phyloP scores from a whole-genome alignment of 345 rosid species.

The Sonneratia caseolaris region DNA sequence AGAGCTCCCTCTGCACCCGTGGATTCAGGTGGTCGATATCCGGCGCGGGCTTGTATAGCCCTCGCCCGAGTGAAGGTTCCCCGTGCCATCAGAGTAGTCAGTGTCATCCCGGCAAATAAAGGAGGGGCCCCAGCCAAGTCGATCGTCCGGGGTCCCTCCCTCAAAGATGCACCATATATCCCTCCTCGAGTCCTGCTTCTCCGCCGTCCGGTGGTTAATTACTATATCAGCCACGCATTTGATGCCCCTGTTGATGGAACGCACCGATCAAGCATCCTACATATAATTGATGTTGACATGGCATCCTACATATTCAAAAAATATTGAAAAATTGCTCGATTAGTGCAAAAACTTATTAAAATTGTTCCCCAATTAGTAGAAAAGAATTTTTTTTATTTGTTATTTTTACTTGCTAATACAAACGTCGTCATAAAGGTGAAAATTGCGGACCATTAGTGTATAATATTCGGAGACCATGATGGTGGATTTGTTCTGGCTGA shows the following conservation, averaged over 20 bases:
- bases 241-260: conserved; percentile 43
- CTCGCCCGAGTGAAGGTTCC: conserved; percentile 62
- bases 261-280: conserved; percentile 19
- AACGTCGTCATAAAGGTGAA: no score
- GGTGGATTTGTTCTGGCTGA: no score
- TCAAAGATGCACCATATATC: conserved; percentile 52
- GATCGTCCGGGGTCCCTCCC: conserved; percentile 72
- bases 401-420: no score
- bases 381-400: no score
- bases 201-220: conserved; percentile 80
- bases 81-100: conserved; percentile 44
- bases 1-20: conserved; percentile 50
- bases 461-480: no score
- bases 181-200: conserved; percentile 52
- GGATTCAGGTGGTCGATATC: conserved; percentile 81
- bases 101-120: conserved; percentile 49
- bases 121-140: conserved; percentile 84
- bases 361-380: no score
- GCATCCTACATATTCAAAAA: no score
- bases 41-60: conserved; percentile 45
- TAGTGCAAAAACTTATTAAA: no score
- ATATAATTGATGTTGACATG: no score
- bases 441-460: no score
- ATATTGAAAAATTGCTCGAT: no score
- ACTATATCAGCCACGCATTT: conserved; percentile 78